phyloP scores from a whole-genome alignment of 257 asterid genomes.

The Nyctanthes arbortristis region DNA sequence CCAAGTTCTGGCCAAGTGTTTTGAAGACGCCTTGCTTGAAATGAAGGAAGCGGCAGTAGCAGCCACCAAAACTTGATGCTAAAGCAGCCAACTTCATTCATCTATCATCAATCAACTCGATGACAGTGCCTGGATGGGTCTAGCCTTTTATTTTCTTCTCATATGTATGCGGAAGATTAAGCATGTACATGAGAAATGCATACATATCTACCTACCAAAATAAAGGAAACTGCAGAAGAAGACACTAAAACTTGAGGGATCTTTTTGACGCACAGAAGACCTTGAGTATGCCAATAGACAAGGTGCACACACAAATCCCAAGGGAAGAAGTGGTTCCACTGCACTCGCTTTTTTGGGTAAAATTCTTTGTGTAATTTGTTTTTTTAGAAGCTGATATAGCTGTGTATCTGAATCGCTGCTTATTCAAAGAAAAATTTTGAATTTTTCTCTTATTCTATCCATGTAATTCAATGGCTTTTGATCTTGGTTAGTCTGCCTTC shows the following conservation, averaged over 20 bases:
- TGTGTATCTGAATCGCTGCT: no score
- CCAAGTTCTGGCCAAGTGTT: constrained; percentile 61
- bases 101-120: background rate
- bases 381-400: no score
- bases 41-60: constrained; percentile 58
- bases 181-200: background rate
- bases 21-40: constrained; percentile 58
- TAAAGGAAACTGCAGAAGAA: constrained; percentile 54
- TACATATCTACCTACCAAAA: constrained; percentile 12
- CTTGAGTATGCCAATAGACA: background rate
- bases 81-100: background rate
- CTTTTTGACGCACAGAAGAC: background rate
- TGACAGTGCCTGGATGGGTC: no score
- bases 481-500: no score
- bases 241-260: constrained; percentile 19
- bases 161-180: background rate
- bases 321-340: no score
- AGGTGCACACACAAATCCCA: background rate
- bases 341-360: no score
- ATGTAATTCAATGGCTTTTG: no score
- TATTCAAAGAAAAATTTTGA: no score
- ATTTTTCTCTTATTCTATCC: no score
- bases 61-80: constrained; percentile 19
- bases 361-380: no score
- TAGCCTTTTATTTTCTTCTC: background rate